Evolutionary conservation across 176 grass and related monocot genomes (phyloP).

Genomic region (Carex cristatella): DNA sequence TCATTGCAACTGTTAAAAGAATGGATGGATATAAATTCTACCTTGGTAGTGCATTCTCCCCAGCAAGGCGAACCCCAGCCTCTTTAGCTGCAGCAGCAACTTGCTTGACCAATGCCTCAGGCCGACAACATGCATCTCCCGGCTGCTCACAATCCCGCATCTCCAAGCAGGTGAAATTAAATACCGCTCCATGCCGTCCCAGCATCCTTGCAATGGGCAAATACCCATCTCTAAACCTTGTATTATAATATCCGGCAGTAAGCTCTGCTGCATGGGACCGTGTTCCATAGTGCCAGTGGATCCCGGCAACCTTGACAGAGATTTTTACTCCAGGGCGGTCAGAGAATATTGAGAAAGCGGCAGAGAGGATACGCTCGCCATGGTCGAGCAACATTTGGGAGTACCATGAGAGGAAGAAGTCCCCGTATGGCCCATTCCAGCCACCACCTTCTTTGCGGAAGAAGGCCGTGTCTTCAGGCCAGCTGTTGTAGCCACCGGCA

Average conservation of each 20-base stretch:
- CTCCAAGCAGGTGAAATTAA: constrained; percentile 84
- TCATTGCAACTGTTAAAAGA: neutral
- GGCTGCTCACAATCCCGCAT: constrained; percentile 79
- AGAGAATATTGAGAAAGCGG: constrained; percentile 34
- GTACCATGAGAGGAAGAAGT: constrained; percentile 84
- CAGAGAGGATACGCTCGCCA: constrained; percentile 50
- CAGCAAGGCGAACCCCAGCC: constrained; percentile 38
- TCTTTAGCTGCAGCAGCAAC: constrained; percentile 42
- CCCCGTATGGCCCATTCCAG: constrained; percentile 51
- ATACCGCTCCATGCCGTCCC: constrained; percentile 38
- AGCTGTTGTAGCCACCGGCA: constrained; percentile 58
- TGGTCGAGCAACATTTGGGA: constrained; percentile 56
- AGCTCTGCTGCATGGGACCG: constrained; percentile 58
- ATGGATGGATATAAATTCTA: neutral
- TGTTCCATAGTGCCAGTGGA: constrained; percentile 76
- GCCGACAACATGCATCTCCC: constrained; percentile 47
- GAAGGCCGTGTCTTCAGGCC: constrained; percentile 57
- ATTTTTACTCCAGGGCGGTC: constrained; percentile 9
- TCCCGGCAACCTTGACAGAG: constrained; percentile 64
- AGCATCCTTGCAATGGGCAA: constrained; percentile 36
- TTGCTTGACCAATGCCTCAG: constrained; percentile 57
- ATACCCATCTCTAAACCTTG: constrained; percentile 51
- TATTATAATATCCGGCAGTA: constrained; percentile 72
- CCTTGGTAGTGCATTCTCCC: constrained; percentile 64
- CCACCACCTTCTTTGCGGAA: constrained; percentile 52